phyloP scores from a whole-genome alignment of 257 asterid genomes.

The Solanum sparsipilum region DNA sequence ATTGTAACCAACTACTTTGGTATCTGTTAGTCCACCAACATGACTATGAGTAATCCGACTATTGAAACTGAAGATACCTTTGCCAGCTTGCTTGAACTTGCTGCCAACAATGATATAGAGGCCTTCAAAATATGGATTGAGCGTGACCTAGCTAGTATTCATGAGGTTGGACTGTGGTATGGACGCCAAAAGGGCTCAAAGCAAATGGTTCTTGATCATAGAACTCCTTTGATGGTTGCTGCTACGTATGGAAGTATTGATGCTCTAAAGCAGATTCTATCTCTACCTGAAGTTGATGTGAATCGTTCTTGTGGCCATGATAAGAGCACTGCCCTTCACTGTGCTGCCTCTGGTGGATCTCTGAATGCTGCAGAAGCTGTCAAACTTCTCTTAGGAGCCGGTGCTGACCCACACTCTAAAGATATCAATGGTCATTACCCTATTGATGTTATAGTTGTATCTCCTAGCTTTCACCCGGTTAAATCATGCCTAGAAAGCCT shows the following conservation, averaged over 20 bases:
- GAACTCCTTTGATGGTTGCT: slow-evolving; percentile 50
- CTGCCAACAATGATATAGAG: slow-evolving; percentile 8
- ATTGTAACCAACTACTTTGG: slow-evolving; percentile 1
- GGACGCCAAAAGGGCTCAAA: slow-evolving; percentile 62
- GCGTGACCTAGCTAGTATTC: slow-evolving; percentile 26
- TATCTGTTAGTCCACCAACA: slow-evolving; percentile 3
- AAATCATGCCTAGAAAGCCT: slow-evolving; percentile 39
- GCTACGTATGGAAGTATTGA: slow-evolving; percentile 5
- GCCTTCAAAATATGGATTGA: slow-evolving; percentile 29
- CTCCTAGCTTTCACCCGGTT: slow-evolving; percentile 6
- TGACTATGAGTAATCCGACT: slow-evolving; percentile 15
- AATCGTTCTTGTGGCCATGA: slow-evolving; percentile 1
- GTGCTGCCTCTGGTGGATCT: slow-evolving; percentile 9
- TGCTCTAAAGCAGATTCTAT: not conserved
- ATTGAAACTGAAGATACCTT: slow-evolving; percentile 2
- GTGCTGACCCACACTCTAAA: slow-evolving; percentile 1
- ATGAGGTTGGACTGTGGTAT: slow-evolving; percentile 67
- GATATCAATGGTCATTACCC: slow-evolving; percentile 3
- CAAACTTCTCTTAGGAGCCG: not conserved
- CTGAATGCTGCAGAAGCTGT: not conserved
- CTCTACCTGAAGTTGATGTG: slow-evolving; percentile 8
- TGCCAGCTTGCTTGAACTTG: slow-evolving; percentile 10
- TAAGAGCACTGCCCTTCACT: slow-evolving; percentile 12
- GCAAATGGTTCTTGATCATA: slow-evolving; percentile 60
- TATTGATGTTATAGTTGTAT: slow-evolving; percentile 1